phyloP scores from a whole-genome alignment of 1,284 basidiomycete genomes.

The Cerrena zonata region DNA sequence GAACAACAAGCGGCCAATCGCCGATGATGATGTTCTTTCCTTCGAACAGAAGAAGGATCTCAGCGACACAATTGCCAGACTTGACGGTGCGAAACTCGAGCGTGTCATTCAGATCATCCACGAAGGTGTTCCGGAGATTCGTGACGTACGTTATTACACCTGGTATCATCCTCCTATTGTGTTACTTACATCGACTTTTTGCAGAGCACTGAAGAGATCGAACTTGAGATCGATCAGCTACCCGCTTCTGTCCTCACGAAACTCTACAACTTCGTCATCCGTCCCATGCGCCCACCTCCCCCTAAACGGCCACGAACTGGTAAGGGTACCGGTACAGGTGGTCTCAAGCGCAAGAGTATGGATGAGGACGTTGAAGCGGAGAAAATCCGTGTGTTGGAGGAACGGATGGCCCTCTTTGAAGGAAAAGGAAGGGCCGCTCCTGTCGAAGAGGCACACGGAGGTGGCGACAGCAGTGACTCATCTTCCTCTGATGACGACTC shows the following conservation, averaged over 20 bases:
- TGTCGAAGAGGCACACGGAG: too few relatives aligned
- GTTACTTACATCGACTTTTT: slow-evolving; percentile 12
- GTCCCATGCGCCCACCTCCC: slow-evolving; percentile 55
- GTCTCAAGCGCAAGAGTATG: slow-evolving; percentile 85
- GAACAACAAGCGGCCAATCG: slow-evolving; percentile 33
- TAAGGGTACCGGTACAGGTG: slow-evolving; percentile 79
- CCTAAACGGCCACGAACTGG: slow-evolving; percentile 63
- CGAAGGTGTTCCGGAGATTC: slow-evolving; percentile 80
- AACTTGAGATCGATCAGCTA: slow-evolving; percentile 89
- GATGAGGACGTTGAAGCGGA: slow-evolving; percentile 84
- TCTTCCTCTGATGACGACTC: slow-evolving; percentile 56
- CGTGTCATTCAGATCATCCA: slow-evolving; percentile 89
- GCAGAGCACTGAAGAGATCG: slow-evolving; percentile 91
- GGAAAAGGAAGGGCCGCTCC: too few relatives aligned
- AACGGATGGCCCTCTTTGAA: slow-evolving; percentile 73
- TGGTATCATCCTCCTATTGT: slow-evolving; percentile 5
- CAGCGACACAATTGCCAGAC: slow-evolving; percentile 81
- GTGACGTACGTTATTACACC: slow-evolving; percentile 85
- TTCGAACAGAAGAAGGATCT: slow-evolving; percentile 96
- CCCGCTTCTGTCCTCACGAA: slow-evolving; percentile 80
- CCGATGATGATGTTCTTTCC: slow-evolving; percentile 69
- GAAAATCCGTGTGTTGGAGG: slow-evolving; percentile 84
- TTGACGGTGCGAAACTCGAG: slow-evolving; percentile 75
- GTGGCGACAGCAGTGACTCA: too few relatives aligned
- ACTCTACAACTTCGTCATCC: slow-evolving; percentile 89